phyloP scores from a whole-genome alignment of 108 stramenopile species.

The Fragilaria radians region DNA sequence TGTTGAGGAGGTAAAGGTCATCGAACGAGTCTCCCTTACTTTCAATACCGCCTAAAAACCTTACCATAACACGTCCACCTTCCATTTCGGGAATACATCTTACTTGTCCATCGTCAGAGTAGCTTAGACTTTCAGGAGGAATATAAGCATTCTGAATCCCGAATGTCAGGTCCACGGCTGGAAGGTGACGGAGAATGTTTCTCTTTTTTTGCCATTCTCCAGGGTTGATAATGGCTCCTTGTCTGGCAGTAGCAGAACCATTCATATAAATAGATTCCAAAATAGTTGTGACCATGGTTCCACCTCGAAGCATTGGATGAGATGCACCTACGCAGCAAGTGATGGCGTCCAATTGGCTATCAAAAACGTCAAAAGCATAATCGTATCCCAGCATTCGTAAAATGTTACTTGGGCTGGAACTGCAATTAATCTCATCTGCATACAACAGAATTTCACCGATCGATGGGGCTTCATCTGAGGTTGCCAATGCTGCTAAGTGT shows the following conservation, averaged over 20 bases:
- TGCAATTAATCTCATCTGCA: slow-evolving; percentile 47
- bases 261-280: slow-evolving; percentile 76
- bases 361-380: slow-evolving; percentile 71
- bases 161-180: slow-evolving; percentile 74
- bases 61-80: slow-evolving; percentile 63
- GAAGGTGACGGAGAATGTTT: slow-evolving; percentile 79
- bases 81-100: slow-evolving; percentile 67
- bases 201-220: slow-evolving; percentile 58
- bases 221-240: slow-evolving; percentile 70
- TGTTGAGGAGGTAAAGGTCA: slow-evolving; percentile 15
- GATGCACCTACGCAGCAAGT: slow-evolving; percentile 73
- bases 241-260: slow-evolving; percentile 69
- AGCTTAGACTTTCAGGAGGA: slow-evolving; percentile 67
- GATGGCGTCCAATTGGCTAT: slow-evolving; percentile 67
- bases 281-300: slow-evolving; percentile 73
- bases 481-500: slow-evolving; percentile 37
- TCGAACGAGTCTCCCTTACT: slow-evolving; percentile 13
- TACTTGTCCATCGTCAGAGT: slow-evolving; percentile 81
- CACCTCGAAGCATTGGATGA: slow-evolving; percentile 83
- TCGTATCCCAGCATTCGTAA: slow-evolving; percentile 66
- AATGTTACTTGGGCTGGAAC: slow-evolving; percentile 12
- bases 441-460: slow-evolving; percentile 68
- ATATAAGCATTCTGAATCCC: slow-evolving; percentile 78
- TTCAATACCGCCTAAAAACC: slow-evolving; percentile 60
- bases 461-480: slow-evolving; percentile 41